Conservation (phyloP, 2,329 filamentous ascomycete species). For the Pyrenophora graminea region DNA sequence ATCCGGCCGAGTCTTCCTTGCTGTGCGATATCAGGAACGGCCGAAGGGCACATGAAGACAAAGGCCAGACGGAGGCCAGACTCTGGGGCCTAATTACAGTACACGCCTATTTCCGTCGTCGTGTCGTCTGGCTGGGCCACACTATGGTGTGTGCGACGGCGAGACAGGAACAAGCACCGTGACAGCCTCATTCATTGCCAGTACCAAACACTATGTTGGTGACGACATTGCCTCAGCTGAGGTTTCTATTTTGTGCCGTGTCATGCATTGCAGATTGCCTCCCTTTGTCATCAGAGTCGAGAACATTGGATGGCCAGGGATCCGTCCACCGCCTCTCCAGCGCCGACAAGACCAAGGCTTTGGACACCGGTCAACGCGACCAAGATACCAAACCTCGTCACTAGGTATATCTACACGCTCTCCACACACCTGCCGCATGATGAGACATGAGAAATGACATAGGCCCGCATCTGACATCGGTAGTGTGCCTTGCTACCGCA, state of each 20-base stretch:
- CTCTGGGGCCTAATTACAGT: not conserved
- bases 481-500: conserved; percentile 14
- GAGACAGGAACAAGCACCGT: conserved; percentile 11
- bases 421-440: not conserved
- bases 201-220: conserved; percentile 7
- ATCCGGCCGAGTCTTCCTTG: conserved; percentile 20
- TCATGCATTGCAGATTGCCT: conserved; percentile 22
- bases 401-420: not conserved
- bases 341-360: conserved; percentile 11
- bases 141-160: conserved; percentile 17
- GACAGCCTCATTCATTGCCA: conserved; percentile 16
- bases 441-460: conserved; percentile 9
- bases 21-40: conserved; percentile 15
- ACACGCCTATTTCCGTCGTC: not conserved
- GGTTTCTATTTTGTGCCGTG: conserved; percentile 15
- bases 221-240: conserved; percentile 24
- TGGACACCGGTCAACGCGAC: conserved; percentile 9
- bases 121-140: conserved; percentile 5
- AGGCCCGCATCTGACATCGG: conserved; percentile 13
- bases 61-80: not conserved
- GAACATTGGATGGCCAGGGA: conserved; percentile 19
- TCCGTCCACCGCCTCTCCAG: conserved; percentile 5
- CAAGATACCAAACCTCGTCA: not conserved
- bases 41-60: conserved; percentile 1
- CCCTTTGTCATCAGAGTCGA: conserved; percentile 19